phyloP scores from a whole-genome alignment of 75 land plant genomes.

The Cunninghamia lanceolata region DNA sequence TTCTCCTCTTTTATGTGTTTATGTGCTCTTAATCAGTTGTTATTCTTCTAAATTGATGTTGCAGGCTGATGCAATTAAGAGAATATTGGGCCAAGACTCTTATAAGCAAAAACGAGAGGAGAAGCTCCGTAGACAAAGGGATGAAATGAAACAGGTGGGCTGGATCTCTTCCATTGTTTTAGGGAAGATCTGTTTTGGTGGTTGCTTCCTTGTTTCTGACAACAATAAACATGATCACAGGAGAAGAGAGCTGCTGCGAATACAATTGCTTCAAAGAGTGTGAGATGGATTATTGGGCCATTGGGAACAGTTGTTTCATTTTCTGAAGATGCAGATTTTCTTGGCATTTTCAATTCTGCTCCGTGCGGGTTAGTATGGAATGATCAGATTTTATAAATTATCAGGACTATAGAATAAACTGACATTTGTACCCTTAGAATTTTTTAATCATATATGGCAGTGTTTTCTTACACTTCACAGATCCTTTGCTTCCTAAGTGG shows the following conservation, averaged over 20 bases:
- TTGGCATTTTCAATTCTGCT: conserved; percentile 27
- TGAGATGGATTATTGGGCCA: conserved; percentile 45
- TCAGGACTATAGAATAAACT: neutral
- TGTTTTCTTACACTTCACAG: neutral
- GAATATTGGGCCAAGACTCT: conserved; percentile 45
- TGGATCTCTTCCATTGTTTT: neutral
- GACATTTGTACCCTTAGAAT: neutral
- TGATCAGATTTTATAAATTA: neutral
- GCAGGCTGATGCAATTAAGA: conserved; percentile 49
- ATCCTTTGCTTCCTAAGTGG: neutral
- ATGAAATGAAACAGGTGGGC: conserved; percentile 46
- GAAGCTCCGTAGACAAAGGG: conserved; percentile 42
- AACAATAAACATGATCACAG: conserved; percentile 15
- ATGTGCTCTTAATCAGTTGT: neutral
- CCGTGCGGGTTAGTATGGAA: conserved; percentile 28
- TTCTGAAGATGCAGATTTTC: conserved; percentile 40
- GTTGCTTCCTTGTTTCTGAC: neutral
- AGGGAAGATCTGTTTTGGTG: neutral
- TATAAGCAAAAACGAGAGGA: conserved; percentile 44
- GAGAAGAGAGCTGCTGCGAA: conserved; percentile 37
- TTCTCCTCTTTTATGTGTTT: neutral
- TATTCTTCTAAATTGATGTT: neutral
- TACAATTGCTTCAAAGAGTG: conserved; percentile 34
- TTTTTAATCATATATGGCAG: conserved; percentile 13
- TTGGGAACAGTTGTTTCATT: conserved; percentile 45